These are phyloP conservation scores for Vaccinium vitisidaea DNA, from an alignment of 148 eudicot species.

Conservation along the genomic window DNA sequence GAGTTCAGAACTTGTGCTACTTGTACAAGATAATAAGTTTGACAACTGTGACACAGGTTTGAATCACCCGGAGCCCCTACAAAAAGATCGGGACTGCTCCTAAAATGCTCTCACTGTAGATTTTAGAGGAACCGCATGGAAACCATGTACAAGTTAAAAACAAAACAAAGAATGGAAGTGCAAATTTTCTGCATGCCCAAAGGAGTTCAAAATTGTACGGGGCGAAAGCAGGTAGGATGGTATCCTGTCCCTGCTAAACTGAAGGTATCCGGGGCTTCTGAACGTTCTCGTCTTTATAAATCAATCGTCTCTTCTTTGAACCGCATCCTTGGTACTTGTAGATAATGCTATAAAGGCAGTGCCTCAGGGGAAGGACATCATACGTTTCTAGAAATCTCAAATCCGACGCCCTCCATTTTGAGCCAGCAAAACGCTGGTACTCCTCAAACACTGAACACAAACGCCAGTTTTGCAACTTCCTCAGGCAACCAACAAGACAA, in stretches of 20 bases:
- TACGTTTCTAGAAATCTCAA: not conserved
- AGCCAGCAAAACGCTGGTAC: slow-evolving; percentile 52
- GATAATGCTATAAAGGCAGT: slow-evolving; percentile 3
- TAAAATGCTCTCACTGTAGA: not conserved
- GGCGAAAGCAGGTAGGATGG: no score
- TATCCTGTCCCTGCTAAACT: not conserved
- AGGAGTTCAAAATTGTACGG: not conserved
- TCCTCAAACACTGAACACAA: slow-evolving; percentile 55
- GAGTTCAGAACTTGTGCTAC: not conserved
- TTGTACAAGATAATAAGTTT: not conserved
- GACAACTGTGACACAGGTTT: not conserved
- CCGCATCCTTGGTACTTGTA: not conserved
- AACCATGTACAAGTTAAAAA: not conserved
- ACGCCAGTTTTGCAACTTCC: slow-evolving; percentile 59
- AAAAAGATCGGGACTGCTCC: not conserved
- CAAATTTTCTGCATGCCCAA: not conserved
- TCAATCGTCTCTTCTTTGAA: not conserved
- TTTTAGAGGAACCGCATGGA: not conserved
- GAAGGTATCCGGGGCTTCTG: slow-evolving; percentile 5
- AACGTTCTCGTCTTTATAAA: not conserved
- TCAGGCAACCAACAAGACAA: slow-evolving; percentile 62
- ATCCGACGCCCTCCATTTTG: not conserved
- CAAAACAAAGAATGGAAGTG: not conserved
- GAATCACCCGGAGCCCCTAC: slow-evolving; percentile 2
- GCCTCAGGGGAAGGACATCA: not conserved